phyloP scores from a whole-genome alignment of 345 rosid species.

The Cardamine occulta region DNA sequence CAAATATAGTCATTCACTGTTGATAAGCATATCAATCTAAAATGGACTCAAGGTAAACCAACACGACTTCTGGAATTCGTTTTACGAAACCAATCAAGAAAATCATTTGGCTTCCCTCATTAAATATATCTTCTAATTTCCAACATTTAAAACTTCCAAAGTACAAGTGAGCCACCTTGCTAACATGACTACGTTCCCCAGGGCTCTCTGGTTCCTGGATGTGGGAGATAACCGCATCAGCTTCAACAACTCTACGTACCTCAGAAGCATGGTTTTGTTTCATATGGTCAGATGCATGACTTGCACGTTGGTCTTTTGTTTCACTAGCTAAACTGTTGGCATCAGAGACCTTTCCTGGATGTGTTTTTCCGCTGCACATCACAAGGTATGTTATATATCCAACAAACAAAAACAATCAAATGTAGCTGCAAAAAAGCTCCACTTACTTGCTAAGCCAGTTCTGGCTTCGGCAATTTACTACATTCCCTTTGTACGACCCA shows the following conservation, averaged over 20 bases:
- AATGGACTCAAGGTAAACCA: neutral
- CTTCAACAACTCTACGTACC: slow-evolving; percentile 53
- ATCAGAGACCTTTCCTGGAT: slow-evolving; percentile 51
- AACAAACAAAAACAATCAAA: slow-evolving; percentile 6
- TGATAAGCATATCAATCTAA: neutral
- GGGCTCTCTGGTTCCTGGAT: slow-evolving; percentile 45
- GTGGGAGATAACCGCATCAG: slow-evolving; percentile 47
- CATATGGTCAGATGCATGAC: slow-evolving; percentile 47
- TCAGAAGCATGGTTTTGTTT: slow-evolving; percentile 54
- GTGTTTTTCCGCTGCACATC: slow-evolving; percentile 58
- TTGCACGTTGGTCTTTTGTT: slow-evolving; percentile 51
- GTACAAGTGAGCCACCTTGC: slow-evolving; percentile 53
- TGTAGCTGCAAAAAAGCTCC: neutral
- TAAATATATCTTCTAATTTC: slow-evolving; percentile 25
- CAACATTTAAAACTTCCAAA: slow-evolving; percentile 37
- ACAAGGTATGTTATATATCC: slow-evolving; percentile 16
- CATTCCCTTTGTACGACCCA: slow-evolving; percentile 62
- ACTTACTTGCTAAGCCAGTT: slow-evolving; percentile 54
- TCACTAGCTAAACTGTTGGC: slow-evolving; percentile 52
- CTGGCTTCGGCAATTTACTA: slow-evolving; percentile 52
- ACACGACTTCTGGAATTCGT: neutral
- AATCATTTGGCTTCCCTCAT: neutral
- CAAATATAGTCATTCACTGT: neutral
- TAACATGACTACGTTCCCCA: slow-evolving; percentile 48
- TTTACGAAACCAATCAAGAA: neutral